phyloP scores from a whole-genome alignment of 2,329 filamentous ascomycete genomes.

The Botrytis medusae region DNA sequence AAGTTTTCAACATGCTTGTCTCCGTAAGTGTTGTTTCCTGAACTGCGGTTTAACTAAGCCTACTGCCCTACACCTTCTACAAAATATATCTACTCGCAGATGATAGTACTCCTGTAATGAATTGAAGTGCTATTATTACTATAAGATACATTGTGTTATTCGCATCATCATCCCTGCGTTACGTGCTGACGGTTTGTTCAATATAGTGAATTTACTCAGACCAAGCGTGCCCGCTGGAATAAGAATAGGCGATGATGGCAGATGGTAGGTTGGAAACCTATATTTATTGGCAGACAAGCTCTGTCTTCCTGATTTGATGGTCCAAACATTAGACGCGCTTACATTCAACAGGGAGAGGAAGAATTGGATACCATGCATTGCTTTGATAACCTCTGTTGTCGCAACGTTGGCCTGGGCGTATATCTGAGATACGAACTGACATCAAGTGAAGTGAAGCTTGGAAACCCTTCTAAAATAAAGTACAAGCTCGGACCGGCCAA shows the following conservation, averaged over 20 bases:
- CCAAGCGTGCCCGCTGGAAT: not conserved
- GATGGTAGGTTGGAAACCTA: not conserved
- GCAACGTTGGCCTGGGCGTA: not conserved
- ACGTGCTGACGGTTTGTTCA: not conserved
- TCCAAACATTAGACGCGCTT: not conserved
- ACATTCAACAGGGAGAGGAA: no score
- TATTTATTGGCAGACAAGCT: slow-evolving; percentile 11
- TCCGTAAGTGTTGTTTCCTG: not conserved
- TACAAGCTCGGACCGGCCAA: slow-evolving; percentile 4
- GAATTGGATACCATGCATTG: not conserved
- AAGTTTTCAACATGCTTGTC: slow-evolving; percentile 21
- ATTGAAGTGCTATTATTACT: not conserved
- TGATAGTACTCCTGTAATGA: not conserved
- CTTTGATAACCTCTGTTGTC: not conserved
- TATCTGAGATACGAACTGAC: not conserved
- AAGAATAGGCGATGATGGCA: accelerated
- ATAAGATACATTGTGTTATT: not conserved
- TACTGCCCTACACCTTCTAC: not conserved
- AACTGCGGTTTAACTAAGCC: no score
- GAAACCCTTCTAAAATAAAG: not conserved
- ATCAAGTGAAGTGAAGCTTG: not conserved
- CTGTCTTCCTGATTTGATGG: not conserved
- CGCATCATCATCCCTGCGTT: no score
- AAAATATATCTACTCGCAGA: not conserved
- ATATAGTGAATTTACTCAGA: slow-evolving; percentile 22